Evolutionary conservation across 2,329 filamentous ascomycete species (phyloP).

Genomic region (Cercospora zeina): DNA sequence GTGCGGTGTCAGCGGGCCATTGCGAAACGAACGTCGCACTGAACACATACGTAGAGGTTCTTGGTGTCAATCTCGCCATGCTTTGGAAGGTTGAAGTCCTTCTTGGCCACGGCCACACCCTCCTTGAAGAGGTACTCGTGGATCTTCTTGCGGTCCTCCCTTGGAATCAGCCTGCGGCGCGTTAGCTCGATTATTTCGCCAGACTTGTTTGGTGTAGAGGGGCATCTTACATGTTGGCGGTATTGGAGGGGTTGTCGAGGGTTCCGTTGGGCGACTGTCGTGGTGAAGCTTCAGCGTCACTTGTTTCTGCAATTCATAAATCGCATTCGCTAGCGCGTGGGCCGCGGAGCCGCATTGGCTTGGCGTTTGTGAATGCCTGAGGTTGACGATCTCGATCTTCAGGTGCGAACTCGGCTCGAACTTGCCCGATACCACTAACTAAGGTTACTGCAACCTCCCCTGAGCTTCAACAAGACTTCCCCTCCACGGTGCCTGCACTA

Average conservation of each 20-base stretch:
- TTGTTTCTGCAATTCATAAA: constrained; percentile 13
- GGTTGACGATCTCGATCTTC: too few relatives aligned
- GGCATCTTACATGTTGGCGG: constrained; percentile 48
- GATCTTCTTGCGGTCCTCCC: constrained; percentile 99
- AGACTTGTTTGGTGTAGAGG: background rate
- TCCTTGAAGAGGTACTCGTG: constrained; percentile 97
- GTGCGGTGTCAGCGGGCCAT: constrained; percentile 12
- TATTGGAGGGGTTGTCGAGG: constrained; percentile 29
- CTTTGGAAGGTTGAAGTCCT: constrained; percentile 98
- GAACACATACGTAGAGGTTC: constrained; percentile 77
- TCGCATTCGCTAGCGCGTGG: constrained; percentile 16
- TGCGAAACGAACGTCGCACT: background rate
- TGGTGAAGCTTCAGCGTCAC: constrained; percentile 6
- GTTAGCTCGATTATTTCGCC: constrained; percentile 2
- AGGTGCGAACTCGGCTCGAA: background rate
- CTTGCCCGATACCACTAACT: background rate
- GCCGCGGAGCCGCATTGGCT: constrained; percentile 12
- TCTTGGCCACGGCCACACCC: constrained; percentile 92
- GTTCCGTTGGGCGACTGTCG: constrained; percentile 16
- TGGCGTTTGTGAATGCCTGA: background rate
- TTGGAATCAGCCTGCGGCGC: constrained; percentile 84
- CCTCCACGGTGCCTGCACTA: constrained; percentile 14
- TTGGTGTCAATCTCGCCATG: constrained; percentile 98
- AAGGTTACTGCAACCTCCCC: too few relatives aligned
- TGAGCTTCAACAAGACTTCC: constrained; percentile 14